Conservation (phyloP, 495 filamentous ascomycete genomes). For the Hyaloscypha hepaticicola region DNA sequence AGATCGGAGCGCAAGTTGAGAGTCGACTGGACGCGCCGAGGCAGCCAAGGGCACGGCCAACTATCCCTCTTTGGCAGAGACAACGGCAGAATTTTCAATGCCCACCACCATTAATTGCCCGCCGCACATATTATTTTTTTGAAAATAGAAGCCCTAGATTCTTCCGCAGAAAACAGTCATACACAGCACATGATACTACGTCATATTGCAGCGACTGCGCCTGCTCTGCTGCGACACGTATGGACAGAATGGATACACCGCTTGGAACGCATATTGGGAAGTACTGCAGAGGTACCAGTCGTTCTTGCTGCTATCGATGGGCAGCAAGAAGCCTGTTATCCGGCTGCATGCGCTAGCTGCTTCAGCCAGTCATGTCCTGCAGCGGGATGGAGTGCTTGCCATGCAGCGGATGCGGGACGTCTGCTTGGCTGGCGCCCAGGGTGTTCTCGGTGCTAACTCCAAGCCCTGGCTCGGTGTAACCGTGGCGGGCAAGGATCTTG, state of each 20-base stretch:
- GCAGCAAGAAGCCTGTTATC: constrained; percentile 18
- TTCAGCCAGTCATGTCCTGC: constrained; percentile 22
- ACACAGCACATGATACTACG: constrained; percentile 11
- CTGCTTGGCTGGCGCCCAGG: constrained; percentile 9
- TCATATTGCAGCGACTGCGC: constrained; percentile 13
- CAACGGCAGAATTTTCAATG: constrained; percentile 4
- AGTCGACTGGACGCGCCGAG: constrained; percentile 13
- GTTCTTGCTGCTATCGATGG: constrained; percentile 14
- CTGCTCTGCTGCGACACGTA: constrained; percentile 26
- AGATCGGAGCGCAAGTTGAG: not conserved
- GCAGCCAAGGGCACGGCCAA: not conserved
- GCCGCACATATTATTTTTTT: not conserved
- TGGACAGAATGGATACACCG: constrained; percentile 21
- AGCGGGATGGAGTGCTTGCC: constrained; percentile 24
- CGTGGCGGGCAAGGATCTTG: constrained; percentile 8
- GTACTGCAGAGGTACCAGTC: not conserved
- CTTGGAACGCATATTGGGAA: constrained; percentile 1
- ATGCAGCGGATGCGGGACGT: constrained; percentile 23
- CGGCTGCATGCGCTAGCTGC: constrained; percentile 22
- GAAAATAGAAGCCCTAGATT: not conserved
- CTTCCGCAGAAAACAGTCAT: not conserved
- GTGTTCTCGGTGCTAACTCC: not conserved
- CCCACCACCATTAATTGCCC: constrained; percentile 1
- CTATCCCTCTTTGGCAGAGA: constrained; percentile 9
- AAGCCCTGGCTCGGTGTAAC: constrained; percentile 18